A percentile compares a stretch with the other conserved stretches of the same genome.
phyloP scores from a whole-genome alignment of 2,329 filamentous ascomycete genomes.

The Rhinocladiella similis region DNA sequence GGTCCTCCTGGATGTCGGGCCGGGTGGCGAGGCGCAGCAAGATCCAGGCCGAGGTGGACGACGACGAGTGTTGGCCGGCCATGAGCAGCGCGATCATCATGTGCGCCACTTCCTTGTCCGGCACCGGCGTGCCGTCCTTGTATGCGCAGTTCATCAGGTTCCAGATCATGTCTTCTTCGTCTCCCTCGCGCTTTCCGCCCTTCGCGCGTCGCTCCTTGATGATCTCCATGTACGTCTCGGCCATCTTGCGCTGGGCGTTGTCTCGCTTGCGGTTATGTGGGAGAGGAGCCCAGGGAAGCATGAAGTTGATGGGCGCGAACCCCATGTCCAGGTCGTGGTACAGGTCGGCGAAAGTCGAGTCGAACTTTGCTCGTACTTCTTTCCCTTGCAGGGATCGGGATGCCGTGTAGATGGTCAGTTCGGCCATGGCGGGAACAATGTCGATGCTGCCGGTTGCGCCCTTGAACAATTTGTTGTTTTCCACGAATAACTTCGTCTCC shows the following conservation, averaged over 20 bases:
- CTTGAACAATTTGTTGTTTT: constrained; percentile 57
- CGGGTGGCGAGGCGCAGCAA: constrained; percentile 70
- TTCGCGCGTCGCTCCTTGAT: constrained; percentile 61
- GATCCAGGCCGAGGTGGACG: constrained; percentile 76
- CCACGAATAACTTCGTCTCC: constrained; percentile 66
- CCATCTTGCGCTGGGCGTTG: constrained; percentile 68
- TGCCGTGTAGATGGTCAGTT: constrained; percentile 81
- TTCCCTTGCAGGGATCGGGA: constrained; percentile 72
- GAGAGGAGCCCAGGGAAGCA: constrained; percentile 75
- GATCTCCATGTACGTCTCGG: constrained; percentile 68
- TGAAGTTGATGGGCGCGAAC: constrained; percentile 79
- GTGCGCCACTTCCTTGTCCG: constrained; percentile 75
- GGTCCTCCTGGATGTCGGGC: constrained; percentile 68
- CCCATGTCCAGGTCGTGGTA: constrained; percentile 81
- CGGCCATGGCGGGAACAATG: constrained; percentile 66
- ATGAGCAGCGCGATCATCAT: constrained; percentile 87
- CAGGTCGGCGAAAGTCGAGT: constrained; percentile 69
- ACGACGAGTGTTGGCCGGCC: constrained; percentile 80
- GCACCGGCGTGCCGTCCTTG: constrained; percentile 68
- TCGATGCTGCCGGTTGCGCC: constrained; percentile 60
- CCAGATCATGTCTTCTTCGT: constrained; percentile 70
- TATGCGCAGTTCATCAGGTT: constrained; percentile 76
- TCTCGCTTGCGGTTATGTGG: constrained; percentile 75
- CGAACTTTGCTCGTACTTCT: constrained; percentile 71
- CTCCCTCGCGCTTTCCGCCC: constrained; percentile 45